Evolutionary conservation across 345 rosid species (phyloP).

Genomic region (Brassica carinata): DNA sequence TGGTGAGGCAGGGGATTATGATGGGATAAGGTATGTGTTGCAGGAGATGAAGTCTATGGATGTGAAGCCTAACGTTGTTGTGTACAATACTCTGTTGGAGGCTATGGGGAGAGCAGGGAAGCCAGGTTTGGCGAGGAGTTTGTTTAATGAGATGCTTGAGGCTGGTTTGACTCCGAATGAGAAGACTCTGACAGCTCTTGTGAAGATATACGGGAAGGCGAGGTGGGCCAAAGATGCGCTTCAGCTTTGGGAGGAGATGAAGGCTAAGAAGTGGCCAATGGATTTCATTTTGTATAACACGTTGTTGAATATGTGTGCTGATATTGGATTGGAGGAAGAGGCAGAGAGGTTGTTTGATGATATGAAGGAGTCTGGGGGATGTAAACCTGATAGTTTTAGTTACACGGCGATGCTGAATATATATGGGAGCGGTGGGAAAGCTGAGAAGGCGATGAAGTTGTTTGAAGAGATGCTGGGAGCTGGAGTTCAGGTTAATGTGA

Average conservation of each 20-base stretch:
- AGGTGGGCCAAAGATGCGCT: constrained; percentile 89
- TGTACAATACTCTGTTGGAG: constrained; percentile 81
- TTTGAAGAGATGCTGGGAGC: constrained; percentile 63
- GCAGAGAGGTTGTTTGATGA: constrained; percentile 79
- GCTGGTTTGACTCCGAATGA: constrained; percentile 72
- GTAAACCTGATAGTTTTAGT: constrained; percentile 81
- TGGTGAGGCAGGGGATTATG: constrained; percentile 87
- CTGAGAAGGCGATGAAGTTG: constrained; percentile 64
- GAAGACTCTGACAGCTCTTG: constrained; percentile 76
- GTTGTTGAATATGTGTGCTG: constrained; percentile 89
- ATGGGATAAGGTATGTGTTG: constrained; percentile 91
- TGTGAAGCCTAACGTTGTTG: constrained; percentile 80
- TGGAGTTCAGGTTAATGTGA: constrained; percentile 71
- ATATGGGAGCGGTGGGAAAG: constrained; percentile 79
- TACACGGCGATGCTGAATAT: constrained; percentile 87
- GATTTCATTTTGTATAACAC: constrained; percentile 84
- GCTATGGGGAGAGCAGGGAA: constrained; percentile 89
- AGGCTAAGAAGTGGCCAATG: constrained; percentile 70
- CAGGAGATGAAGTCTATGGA: constrained; percentile 77
- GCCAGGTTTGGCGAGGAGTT: constrained; percentile 84
- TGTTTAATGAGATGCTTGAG: constrained; percentile 78
- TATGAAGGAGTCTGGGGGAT: constrained; percentile 62
- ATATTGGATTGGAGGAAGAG: constrained; percentile 82
- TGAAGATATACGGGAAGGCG: constrained; percentile 87
- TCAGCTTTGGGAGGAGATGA: constrained; percentile 79